Conservation (phyloP, 2,329 filamentous ascomycete genomes). For the Neopestalotiopsis sp. region DNA sequence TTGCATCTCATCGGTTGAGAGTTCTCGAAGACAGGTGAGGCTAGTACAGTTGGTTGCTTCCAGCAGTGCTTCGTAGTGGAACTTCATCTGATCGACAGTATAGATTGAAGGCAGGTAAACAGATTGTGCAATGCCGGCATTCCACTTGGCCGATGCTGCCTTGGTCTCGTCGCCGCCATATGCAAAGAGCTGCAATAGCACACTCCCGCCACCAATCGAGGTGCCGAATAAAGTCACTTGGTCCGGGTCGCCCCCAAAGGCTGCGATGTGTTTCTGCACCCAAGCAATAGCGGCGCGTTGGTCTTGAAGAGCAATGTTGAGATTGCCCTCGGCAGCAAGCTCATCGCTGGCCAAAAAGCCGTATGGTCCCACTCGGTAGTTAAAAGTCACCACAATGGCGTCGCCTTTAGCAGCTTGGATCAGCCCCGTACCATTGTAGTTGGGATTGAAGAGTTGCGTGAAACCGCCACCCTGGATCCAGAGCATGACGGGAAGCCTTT, state of each 20-base stretch:
- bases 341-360: constrained; percentile 31
- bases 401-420: constrained; percentile 30
- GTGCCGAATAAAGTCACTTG: constrained; percentile 27
- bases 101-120: not conserved
- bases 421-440: constrained; percentile 42
- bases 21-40: not conserved
- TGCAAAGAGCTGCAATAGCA: not conserved
- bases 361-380: constrained; percentile 36
- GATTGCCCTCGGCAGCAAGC: constrained; percentile 30
- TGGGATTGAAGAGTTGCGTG: constrained; percentile 28
- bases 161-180: not conserved
- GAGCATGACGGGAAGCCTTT: constrained; percentile 29
- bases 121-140: not conserved
- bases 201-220: constrained; percentile 27
- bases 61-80: not conserved
- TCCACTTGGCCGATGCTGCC: not conserved
- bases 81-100: not conserved
- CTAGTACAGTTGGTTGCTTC: not conserved
- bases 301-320: constrained; percentile 29
- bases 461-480: constrained; percentile 35
- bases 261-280: constrained; percentile 26
- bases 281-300: constrained; percentile 30
- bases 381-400: constrained; percentile 34
- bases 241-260: constrained; percentile 28
- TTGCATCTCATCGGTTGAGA: not conserved